Base-by-base conservation (phyloP, 108 stramenopile genomes). In the Cyclotella baltica region DNA sequence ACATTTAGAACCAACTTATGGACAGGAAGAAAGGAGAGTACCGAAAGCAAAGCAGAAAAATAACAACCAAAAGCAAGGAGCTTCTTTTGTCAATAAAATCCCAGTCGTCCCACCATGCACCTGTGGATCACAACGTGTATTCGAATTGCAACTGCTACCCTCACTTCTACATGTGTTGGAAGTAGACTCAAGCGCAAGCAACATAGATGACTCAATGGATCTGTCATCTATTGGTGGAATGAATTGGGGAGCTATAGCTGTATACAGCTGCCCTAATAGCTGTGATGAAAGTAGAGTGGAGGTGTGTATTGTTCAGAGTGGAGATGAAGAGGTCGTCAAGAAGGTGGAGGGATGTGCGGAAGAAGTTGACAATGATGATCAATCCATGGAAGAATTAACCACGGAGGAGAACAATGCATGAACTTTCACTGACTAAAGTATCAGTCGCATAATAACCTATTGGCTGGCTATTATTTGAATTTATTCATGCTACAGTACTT, bases 171-270 rank as follows among this genome's bases (percentile, higher is more conserved):
- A 91, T 80, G 83, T 86, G n/a, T 67, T 95, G 38, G 83, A 84
- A 28, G 92, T 95, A 19, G 92, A 93, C 70, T 77, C 31, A 20
- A 36, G 29, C 10, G 30, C 28, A 10, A 55, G 52, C 28, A 27
- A 16, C n/a, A 35, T 20, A 36, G 56, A 72, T 46, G 68, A 78
- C 29, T 35, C 66, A 18, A 50, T 62, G 25, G 74, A 67, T 71
- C 43, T 79, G 34, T 71, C 83, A 27, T 84, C 83, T 28, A 66
- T 48, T 18, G 88, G 88, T 16, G 93, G 93, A 28, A 86, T 92
- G 90, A 91, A 95, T 63, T 95, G 89, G 87, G 94, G 94, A 53
- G 84, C 84, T 13, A 82, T 95, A 31, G 89, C 91, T 27, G 83
- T 93, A 0, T 95, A 89, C 66, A 90, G 89, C 28, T 90, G 92